phyloP scores from a whole-genome alignment of 148 eudicot genomes.

The Gaultheria prostrata region DNA sequence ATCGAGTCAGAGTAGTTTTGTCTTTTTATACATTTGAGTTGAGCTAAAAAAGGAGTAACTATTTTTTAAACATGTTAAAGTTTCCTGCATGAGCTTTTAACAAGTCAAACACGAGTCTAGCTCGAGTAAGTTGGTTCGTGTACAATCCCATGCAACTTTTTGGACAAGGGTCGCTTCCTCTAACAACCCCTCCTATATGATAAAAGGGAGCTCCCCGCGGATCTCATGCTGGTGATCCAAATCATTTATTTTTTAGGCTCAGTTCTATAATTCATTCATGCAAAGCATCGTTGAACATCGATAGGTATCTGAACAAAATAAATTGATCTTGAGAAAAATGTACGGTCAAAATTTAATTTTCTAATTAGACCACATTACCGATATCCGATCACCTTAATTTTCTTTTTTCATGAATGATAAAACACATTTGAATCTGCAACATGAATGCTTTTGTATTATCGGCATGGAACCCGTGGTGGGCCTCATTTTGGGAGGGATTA shows the following conservation, averaged over 20 bases:
- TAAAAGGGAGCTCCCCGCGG: not conserved
- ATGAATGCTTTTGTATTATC: not conserved
- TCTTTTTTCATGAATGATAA: not conserved
- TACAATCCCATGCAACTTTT: not conserved
- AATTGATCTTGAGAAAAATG: not conserved
- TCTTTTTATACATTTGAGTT: too few species aligned
- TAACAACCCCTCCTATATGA: not conserved
- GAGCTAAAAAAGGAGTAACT: too few species aligned
- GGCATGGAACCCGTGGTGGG: not conserved
- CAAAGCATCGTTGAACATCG: not conserved
- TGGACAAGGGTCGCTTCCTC: not conserved
- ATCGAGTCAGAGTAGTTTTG: too few species aligned
- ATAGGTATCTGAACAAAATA: not conserved
- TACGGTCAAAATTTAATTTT: not conserved
- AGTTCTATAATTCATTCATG: not conserved
- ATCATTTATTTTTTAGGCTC: too few species aligned
- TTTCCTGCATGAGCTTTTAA: not conserved
- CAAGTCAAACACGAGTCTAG: not conserved
- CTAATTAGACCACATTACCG: not conserved
- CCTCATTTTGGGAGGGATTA: not conserved
- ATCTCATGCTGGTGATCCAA: too few species aligned
- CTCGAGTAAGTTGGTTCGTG: not conserved
- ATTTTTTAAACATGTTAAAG: not conserved
- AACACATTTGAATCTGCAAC: not conserved
- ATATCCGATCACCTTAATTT: not conserved